Conservation (phyloP, 2,329 filamentous ascomycete genomes). For the Colletotrichum sojae region DNA sequence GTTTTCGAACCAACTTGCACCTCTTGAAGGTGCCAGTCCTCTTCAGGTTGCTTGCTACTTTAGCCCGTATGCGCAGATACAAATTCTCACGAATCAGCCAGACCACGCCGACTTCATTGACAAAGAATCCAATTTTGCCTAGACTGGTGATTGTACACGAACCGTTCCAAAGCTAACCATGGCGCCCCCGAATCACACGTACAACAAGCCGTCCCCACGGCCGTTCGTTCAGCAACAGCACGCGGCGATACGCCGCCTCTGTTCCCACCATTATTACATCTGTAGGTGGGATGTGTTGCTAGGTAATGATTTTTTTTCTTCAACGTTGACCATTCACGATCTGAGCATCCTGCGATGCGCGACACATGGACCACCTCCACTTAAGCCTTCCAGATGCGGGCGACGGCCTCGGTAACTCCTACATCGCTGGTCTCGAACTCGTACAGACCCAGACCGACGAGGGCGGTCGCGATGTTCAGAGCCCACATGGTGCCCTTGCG, state of each 20-base stretch:
- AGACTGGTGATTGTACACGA: conserved; percentile 41
- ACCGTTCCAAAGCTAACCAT: conserved; percentile 40
- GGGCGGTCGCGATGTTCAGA: conserved; percentile 82
- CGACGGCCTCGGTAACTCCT: conserved; percentile 89
- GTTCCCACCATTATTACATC: conserved; percentile 7
- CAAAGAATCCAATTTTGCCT: conserved; percentile 39
- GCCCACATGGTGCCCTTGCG: conserved; percentile 81
- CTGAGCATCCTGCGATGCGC: background rate
- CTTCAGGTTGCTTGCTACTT: too few species aligned
- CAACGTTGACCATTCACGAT: background rate
- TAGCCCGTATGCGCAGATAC: too few species aligned
- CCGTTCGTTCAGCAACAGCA: conserved; percentile 8
- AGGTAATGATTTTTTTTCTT: conserved; percentile 11
- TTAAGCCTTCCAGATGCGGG: conserved; percentile 89
- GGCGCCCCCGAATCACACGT: conserved; percentile 37
- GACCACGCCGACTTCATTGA: conserved; percentile 21
- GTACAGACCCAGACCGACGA: conserved; percentile 91
- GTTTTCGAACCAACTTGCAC: too few species aligned
- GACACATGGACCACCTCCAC: background rate
- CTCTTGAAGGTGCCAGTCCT: too few species aligned
- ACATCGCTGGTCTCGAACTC: conserved; percentile 99
- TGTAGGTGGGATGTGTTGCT: conserved; percentile 3
- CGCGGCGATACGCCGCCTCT: conserved; percentile 12
- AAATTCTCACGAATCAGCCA: too few species aligned
- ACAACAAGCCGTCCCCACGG: conserved; percentile 22